Conservation (phyloP, 768 basidiomycete genomes). For the Pleurotus tuoliensis region DNA sequence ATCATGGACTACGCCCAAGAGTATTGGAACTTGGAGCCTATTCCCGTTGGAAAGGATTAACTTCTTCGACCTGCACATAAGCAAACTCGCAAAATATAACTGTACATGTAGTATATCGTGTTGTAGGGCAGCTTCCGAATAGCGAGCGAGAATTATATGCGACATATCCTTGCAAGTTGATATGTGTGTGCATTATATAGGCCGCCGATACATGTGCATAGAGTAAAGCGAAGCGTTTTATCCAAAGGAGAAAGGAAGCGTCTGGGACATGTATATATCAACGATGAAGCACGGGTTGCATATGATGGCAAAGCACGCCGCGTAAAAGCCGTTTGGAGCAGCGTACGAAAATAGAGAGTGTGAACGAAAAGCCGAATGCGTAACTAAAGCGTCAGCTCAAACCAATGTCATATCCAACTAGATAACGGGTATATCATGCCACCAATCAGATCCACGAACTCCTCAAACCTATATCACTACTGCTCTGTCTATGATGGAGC, state of each 20-base stretch:
- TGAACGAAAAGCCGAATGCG: neutral
- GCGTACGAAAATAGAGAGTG: neutral
- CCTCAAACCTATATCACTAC: neutral
- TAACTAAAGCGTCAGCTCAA: constrained; percentile 1
- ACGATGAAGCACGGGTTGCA: neutral
- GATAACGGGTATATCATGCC: constrained; percentile 1
- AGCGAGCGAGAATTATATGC: neutral
- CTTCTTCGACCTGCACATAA: neutral
- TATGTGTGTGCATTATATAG: constrained; percentile 3
- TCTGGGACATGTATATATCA: no score
- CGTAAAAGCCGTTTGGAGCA: neutral
- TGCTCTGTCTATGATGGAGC: neutral
- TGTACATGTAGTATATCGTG: neutral
- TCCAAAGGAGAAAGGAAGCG: no score
- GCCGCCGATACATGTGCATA: constrained; percentile 6
- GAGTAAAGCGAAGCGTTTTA: neutral
- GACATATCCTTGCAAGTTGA: no score
- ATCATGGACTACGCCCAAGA: constrained; percentile 91
- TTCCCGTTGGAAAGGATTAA: constrained; percentile 1
- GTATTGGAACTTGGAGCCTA: constrained; percentile 71
- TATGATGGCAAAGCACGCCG: neutral
- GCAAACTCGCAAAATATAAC: neutral
- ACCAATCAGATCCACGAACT: neutral
- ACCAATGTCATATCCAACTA: constrained; percentile 5
- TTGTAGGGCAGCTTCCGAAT: neutral